phyloP scores from a whole-genome alignment of 805 yeast species.

The Candida manassasensis region DNA sequence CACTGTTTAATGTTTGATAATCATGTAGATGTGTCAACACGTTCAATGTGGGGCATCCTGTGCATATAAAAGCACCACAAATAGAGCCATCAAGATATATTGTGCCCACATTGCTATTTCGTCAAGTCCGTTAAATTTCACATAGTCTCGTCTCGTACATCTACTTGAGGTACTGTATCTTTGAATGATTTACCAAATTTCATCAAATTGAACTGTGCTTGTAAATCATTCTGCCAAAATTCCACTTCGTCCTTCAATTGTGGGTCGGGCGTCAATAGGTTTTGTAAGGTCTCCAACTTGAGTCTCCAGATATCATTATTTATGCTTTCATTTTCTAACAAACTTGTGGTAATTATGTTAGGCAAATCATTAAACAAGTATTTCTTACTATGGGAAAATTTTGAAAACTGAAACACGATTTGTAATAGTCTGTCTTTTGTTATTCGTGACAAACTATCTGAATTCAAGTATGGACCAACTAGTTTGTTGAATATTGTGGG shows the following conservation, averaged over 20 bases:
- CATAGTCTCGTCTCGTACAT: slow-evolving; percentile 18
- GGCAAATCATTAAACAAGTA: slow-evolving; percentile 23
- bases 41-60: too few species aligned
- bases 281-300: slow-evolving; percentile 19
- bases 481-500: slow-evolving; percentile 13
- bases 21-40: too few species aligned
- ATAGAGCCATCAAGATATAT: too few species aligned
- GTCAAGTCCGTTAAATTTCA: slow-evolving; percentile 7
- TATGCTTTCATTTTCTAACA: slow-evolving; percentile 15
- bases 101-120: too few species aligned
- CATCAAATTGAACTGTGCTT: slow-evolving; percentile 16
- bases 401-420: slow-evolving; percentile 18
- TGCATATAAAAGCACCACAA: too few species aligned
- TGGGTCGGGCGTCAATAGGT: slow-evolving; percentile 14
- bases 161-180: slow-evolving; percentile 19
- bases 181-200: slow-evolving; percentile 19
- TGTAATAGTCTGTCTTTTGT: slow-evolving; percentile 19
- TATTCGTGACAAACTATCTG: slow-evolving; percentile 10
- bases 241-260: slow-evolving; percentile 12
- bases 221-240: slow-evolving; percentile 21
- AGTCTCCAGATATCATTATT: slow-evolving; percentile 22
- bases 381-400: slow-evolving; percentile 13
- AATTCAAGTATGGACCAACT: slow-evolving; percentile 9
- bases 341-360: slow-evolving; percentile 16
- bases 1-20: too few species aligned